Base-by-base conservation (phyloP, 1,284 basidiomycete species). In the Moesziomyces parantarcticus region DNA sequence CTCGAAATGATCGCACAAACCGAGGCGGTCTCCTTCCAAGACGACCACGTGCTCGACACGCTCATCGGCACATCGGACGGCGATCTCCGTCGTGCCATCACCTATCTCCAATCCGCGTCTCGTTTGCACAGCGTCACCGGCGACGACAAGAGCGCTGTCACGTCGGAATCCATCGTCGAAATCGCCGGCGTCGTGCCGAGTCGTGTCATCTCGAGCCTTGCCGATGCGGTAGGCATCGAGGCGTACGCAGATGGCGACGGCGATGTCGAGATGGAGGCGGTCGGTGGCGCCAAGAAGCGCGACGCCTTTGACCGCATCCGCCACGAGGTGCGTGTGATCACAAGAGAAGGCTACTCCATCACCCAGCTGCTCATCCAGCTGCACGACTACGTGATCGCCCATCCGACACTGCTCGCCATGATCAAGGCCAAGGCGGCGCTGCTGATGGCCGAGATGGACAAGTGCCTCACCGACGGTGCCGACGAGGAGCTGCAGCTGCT, bases 21-120 rank as follows among this genome's bases (percentile, higher is more conserved):
- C 21, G 89, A 90, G 77, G 83, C 84, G 13, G 86, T 90, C 22
- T 56, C 85, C n/a, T 78, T 82, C 25, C 55, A 73, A 26, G 73
- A 65, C 41, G 47, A 75, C 2, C 58, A 58, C 4, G 72, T 82
- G 2, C 65, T 96, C 55, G 85, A 89, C 40, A 87, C 91, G 1
- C 88, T 97, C 61, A 92, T 96, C 71, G 86, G 85, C 46, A 90
- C 91, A 22, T 96, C 96, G 1, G 89, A 90, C 61, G 97, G 97
- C 36, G 97, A 99, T 85, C 88, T 99, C 51, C 91, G 97, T 48
- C 92, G 97, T 55, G 92, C 96, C n/a, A 99, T 99, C 84, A 99
- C 96, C 14, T 99, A 97, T 84, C 88, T 99, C 5, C 97, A 99
- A 84, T 97, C 95, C 9, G 95, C 95, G 5, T 91, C 93, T 46